Evolutionary conservation across 495 filamentous ascomycete genomes (phyloP).

Genomic region (Schizothecium vesticola): DNA sequence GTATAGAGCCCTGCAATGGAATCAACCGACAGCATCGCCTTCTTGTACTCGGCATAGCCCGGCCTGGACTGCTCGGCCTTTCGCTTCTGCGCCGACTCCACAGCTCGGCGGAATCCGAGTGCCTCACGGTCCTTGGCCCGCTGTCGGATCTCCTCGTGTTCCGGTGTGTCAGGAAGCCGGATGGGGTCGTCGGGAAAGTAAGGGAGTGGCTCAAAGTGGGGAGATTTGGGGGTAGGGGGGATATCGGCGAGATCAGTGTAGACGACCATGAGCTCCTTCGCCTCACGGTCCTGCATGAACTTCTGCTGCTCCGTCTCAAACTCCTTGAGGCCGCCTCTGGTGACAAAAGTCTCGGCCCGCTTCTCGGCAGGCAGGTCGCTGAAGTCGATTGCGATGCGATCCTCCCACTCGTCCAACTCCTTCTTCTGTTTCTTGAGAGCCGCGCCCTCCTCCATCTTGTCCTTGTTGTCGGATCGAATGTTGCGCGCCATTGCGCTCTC

Average conservation of each 20-base stretch:
- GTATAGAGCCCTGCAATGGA: constrained; percentile 18
- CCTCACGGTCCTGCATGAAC: constrained; percentile 65
- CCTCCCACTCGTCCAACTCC: constrained; percentile 37
- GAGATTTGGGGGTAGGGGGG: constrained; percentile 71
- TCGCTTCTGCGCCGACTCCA: constrained; percentile 16
- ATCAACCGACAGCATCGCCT: constrained; percentile 17
- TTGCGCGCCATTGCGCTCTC: constrained; percentile 61
- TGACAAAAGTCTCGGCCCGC: constrained; percentile 51
- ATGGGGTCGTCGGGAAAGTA: constrained; percentile 5
- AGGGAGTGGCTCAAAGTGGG: constrained; percentile 33
- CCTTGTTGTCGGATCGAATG: constrained; percentile 53
- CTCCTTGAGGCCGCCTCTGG: constrained; percentile 55
- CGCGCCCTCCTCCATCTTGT: constrained; percentile 56
- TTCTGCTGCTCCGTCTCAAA: constrained; percentile 61
- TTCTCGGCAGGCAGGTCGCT: constrained; percentile 44
- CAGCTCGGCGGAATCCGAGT: constrained; percentile 13
- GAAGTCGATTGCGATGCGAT: constrained; percentile 49
- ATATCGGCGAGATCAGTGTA: constrained; percentile 71
- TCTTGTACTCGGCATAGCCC: constrained; percentile 23
- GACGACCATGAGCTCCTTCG: constrained; percentile 74
- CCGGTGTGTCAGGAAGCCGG: constrained; percentile 13
- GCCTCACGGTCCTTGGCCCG: constrained; percentile 18
- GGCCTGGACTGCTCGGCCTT: constrained; percentile 16
- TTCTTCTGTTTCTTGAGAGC: constrained; percentile 61
- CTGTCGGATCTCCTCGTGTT: constrained; percentile 29